Evolutionary conservation across 2,329 filamentous ascomycete species (phyloP), one percentile per base, ranked within the genome.

Genomic region (Alternaria hordeiaustralica): DNA sequence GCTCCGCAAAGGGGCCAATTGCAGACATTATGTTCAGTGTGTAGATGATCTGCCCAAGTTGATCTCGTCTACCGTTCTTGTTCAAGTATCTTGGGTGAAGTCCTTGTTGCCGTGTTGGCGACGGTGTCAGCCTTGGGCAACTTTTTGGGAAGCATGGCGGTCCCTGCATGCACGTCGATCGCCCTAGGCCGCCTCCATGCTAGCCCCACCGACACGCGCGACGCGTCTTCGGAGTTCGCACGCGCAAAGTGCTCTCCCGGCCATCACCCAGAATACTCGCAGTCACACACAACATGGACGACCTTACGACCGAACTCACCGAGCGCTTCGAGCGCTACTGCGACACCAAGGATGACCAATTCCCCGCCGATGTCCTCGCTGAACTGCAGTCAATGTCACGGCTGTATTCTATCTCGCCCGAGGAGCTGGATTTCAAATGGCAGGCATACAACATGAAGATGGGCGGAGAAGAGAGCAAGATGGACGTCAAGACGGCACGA

Each of bases 381-480:
- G 94, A 97, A 82, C 85, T 99, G 70, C 87, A 91, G 77, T 96
- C 93, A 62, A 96, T 97, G 78, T 87, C 96, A 82, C 89, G 90
- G 58, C 85, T 98, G 64, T 93, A 97, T 81, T 89, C 89, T 51
- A 87, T 98, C 64, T 88, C 89, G 15, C 86, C 90, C 33, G 90
- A 98, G 79, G 96, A 98, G 78, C 85, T 98, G 25, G 97, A 93
- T 81, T 97, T 93, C 88, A 98, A 98, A 86, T 99, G 96, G 96
- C 96, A 99, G 80, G 95, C 94, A 0, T 98, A 97, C 85, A 94
- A 92, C 80, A 91, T 99, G 78, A 97, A 95, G 81, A 94, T 98
- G 90, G 93, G 94, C 23, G 84, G 88, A 51, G 93, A 96, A 60
- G 91, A 93, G 61, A 89, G 90, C 65, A 89, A 86, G 63, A 82